These are phyloP conservation scores for Pythium periplocum DNA, from an alignment of 352 stramenopile species.

Conservation along the genomic window DNA sequence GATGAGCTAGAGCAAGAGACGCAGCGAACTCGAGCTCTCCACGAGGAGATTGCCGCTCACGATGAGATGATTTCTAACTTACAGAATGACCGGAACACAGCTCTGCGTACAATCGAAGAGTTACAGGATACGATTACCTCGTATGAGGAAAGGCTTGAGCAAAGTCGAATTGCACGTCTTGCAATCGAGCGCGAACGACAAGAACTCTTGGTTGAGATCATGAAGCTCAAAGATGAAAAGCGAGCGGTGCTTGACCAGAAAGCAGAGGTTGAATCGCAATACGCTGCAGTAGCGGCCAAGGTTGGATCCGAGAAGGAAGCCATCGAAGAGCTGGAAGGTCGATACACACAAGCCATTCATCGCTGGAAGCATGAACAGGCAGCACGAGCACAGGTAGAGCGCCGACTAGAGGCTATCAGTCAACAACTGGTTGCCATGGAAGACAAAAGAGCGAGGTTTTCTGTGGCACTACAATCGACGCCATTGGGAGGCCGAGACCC, in stretches of 20 bases:
- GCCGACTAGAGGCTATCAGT: conserved; percentile 23
- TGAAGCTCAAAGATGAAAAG: conserved; percentile 49
- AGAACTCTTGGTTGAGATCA: conserved; percentile 31
- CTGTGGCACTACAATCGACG: conserved; percentile 29
- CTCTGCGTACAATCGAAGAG: too few species aligned
- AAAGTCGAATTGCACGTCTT: neutral
- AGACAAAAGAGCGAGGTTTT: conserved; percentile 46
- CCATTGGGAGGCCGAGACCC: conserved; percentile 27
- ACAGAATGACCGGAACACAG: too few species aligned
- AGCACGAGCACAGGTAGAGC: conserved; percentile 28
- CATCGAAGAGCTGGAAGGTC: conserved; percentile 48
- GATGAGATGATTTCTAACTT: too few species aligned
- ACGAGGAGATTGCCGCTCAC: too few species aligned
- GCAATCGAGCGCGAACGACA: conserved; percentile 31
- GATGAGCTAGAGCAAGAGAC: neutral
- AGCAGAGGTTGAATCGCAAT: conserved; percentile 18
- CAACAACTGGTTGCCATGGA: conserved; percentile 42
- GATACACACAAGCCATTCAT: conserved; percentile 44
- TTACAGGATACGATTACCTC: too few species aligned
- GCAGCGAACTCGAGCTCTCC: too few species aligned
- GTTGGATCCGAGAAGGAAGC: conserved; percentile 48
- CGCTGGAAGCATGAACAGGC: conserved; percentile 52
- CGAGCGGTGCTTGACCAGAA: conserved; percentile 24
- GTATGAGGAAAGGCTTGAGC: too few species aligned
- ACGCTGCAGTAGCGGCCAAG: conserved; percentile 19